These are phyloP conservation scores for Xylaria hypoxylon DNA, from an alignment of 2,329 filamentous ascomycete genomes.

Conservation along the genomic window DNA sequence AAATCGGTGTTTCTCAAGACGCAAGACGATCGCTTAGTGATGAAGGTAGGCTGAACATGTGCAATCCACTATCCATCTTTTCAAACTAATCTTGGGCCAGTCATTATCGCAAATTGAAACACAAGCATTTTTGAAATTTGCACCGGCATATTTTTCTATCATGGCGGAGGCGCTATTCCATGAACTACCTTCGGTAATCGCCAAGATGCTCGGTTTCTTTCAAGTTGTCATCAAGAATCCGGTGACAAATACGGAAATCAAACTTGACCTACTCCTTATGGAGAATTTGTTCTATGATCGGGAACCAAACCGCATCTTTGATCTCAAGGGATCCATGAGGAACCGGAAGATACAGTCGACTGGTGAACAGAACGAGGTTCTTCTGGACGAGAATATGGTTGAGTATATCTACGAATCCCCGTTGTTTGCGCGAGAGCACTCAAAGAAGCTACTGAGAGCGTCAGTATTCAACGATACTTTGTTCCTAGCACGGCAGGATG, in stretches of 20 bases:
- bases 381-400: slow-evolving; percentile 98
- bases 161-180: slow-evolving; percentile 98
- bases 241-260: slow-evolving; percentile 89
- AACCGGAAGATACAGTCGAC: slow-evolving; percentile 98
- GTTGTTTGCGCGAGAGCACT: slow-evolving; percentile 93
- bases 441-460: slow-evolving; percentile 89
- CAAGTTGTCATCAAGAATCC: slow-evolving; percentile 98
- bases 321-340: slow-evolving; percentile 97
- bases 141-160: slow-evolving; percentile 95
- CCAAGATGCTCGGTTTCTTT: slow-evolving; percentile 99
- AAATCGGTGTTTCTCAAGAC: slow-evolving; percentile 98
- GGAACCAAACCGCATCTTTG: slow-evolving; percentile 87
- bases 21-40: slow-evolving; percentile 89
- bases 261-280: slow-evolving; percentile 93
- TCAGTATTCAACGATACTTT: slow-evolving; percentile 98
- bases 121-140: slow-evolving; percentile 92
- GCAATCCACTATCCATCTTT: slow-evolving; percentile 56
- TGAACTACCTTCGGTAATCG: slow-evolving; percentile 93
- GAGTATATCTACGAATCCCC: slow-evolving; percentile 99
- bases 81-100: slow-evolving; percentile 57
- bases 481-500: slow-evolving; percentile 92
- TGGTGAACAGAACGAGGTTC: slow-evolving; percentile 93
- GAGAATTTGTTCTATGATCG: slow-evolving; percentile 99
- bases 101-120: slow-evolving; percentile 92
- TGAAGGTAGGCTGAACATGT: slow-evolving; percentile 67